Percentiles rank a stretch among this genome's conserved stretches.
These are phyloP conservation scores for Melanomma pulvis-pyrius DNA, from an alignment of 495 filamentous ascomycete species.

Conservation along the genomic window DNA sequence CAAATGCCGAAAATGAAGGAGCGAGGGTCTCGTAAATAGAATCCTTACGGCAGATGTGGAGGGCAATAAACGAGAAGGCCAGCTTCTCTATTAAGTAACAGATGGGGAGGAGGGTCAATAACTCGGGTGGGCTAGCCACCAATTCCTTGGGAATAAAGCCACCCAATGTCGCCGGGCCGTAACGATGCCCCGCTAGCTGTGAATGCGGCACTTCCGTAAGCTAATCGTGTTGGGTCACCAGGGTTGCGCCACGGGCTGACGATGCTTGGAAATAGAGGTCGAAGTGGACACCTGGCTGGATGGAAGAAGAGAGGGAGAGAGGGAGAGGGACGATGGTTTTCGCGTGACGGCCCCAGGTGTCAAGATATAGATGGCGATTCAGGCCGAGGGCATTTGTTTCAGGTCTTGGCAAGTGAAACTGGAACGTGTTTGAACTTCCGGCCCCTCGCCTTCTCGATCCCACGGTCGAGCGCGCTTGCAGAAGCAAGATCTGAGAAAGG, in stretches of 20 bases:
- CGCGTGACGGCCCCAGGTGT: background rate
- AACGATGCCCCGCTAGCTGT: background rate
- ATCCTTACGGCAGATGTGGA: background rate
- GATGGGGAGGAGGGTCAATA: conserved; percentile 23
- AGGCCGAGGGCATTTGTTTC: background rate
- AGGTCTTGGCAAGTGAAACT: background rate
- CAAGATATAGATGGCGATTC: background rate
- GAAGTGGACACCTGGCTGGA: background rate
- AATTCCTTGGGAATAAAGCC: conserved; percentile 3
- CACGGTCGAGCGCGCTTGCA: background rate
- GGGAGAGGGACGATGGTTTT: background rate
- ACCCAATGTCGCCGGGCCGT: background rate
- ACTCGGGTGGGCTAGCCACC: conserved; percentile 1
- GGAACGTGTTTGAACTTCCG: conserved; percentile 1
- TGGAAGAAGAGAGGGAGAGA: background rate
- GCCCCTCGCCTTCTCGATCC: background rate
- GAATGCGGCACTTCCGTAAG: background rate
- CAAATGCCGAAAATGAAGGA: conserved; percentile 4
- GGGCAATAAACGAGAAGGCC: conserved; percentile 12
- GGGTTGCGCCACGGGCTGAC: background rate
- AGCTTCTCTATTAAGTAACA: conserved; percentile 15
- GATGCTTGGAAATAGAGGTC: background rate
- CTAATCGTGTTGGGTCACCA: background rate
- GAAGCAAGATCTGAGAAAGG: background rate
- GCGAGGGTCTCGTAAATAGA: background rate